Base-by-base conservation (phyloP, 192 early-diverging fungal species). In the Coemansia asiatica region DNA sequence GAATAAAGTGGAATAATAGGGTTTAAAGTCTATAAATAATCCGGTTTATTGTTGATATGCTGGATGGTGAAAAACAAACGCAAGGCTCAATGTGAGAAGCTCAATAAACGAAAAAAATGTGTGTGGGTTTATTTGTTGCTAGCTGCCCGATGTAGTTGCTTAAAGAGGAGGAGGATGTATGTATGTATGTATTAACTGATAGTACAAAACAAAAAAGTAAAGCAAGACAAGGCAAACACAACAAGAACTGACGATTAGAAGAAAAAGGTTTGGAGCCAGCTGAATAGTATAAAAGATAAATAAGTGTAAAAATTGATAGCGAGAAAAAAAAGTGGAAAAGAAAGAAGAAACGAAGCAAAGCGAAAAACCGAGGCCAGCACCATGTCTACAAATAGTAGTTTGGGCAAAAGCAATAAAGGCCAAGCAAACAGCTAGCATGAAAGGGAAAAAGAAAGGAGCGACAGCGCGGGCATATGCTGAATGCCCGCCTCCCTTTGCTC, bases 371-470 rank as follows among this genome's bases (percentile, higher is more conserved):
- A 35, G 36, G 56, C 56, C 56, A 33, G 21, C 31, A 19, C 22
- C 56, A 12, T 60, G 44, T 28, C 59, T 60, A 60, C 40, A 60
- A 60, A 60, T 60, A 60, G 56, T 38, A 38, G 50, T 55, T 55
- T 55, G 27, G 53, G 53, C 53, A 55, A 55, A n/a, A 55, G 53
- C 53, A 44, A 3, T 44, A 8, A 2, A 12, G 40, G 40, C 40
- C 40, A 44, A 44, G 53, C 27, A 55, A 55, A 28, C 53, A 13
- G 12, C 15, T n/a, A 55, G 53, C 12, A 55, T 13, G 53, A 55
- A 55, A 55, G 29, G 29, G 18, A 26, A 27, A 55, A 55, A 55
- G 29, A 55, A 29, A 26, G 53, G 53, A 28, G 25, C 29, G 53
- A 28, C 53, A 28, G 50, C n/a, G 40, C 40, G 40, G 40, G 40